Evolutionary conservation across 2,329 filamentous ascomycete genomes (phyloP), one percentile per base, ranked within the genome.

Genomic region (Paracoccidioides lutzii): DNA sequence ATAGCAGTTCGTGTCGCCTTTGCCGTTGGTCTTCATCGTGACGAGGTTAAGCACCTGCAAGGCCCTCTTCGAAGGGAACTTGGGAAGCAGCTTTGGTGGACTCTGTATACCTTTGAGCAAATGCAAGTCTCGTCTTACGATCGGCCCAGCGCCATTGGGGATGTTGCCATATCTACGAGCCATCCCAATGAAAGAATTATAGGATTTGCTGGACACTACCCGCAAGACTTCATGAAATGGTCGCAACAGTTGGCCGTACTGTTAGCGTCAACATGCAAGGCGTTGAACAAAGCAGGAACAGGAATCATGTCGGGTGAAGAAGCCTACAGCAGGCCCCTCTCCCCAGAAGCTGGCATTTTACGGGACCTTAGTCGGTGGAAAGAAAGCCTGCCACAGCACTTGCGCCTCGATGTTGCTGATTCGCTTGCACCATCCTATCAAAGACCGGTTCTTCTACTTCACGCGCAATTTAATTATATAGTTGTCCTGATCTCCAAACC

Each of bases 151-250:
- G 45, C 45, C 32, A 49, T 49, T 32, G 45, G 45, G 9, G 32
- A 37, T 37, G n/a, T 37, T 4, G n/a, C 10, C n/a, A 37, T n/a
- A 3, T 35, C 45, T 12, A 49, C 45, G 6, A 37, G 45, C 4
- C n/a, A 49, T 49, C 45, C 32, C 7, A 49, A 49, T 49, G 45
- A 49, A 49, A 49, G 45, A 14, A 49, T 49, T 22, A 49, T 49
- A 49, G 32, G 45, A 12, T 49, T 49, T 37, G 45, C 32, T 4
- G 45, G 45, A 15, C 45, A 49, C n/a, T 49, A 49, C 8, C 45
- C 45, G 1, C 45, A 49, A 14, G 45, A 49, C 32, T 49, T 49
- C 22, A 49, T 49, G 45, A 49, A 49, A 49, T 49, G 45, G 45
- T 37, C 45, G 5, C 45, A 49, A 14, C 45, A 49, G 45, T 32